phyloP scores from a whole-genome alignment of 2,329 filamentous ascomycete species.

The Paradendryphiella salina region DNA sequence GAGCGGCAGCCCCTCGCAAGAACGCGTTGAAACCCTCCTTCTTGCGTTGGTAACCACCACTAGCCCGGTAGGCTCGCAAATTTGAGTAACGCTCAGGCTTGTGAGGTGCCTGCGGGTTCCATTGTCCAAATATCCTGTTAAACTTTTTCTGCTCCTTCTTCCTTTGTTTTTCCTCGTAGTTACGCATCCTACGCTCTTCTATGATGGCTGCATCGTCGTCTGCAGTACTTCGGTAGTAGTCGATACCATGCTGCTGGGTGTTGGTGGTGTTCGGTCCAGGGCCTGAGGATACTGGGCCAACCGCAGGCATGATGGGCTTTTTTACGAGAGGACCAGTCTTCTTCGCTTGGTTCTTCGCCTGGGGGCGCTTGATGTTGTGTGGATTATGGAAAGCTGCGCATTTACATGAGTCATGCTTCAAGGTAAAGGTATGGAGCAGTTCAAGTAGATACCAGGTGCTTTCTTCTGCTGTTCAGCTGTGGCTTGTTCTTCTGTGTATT shows the following conservation, averaged over 20 bases:
- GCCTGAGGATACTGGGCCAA: conserved; percentile 22
- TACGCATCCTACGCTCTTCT: conserved; percentile 68
- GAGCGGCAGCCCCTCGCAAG: conserved; percentile 22
- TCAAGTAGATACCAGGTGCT: conserved; percentile 41
- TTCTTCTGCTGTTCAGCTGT: conserved; percentile 40
- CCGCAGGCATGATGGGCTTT: conserved; percentile 31
- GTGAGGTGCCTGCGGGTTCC: conserved; percentile 50
- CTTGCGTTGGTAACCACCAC: conserved; percentile 31
- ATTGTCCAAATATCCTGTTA: conserved; percentile 60
- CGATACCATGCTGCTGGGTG: conserved; percentile 29
- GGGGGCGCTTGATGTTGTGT: conserved; percentile 40
- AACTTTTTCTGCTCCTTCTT: conserved; percentile 68
- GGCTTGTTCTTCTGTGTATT: conserved; percentile 36
- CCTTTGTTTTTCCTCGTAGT: conserved; percentile 68
- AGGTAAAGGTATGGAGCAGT: conserved; percentile 22
- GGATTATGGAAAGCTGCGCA: conserved; percentile 40
- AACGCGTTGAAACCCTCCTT: conserved; percentile 32
- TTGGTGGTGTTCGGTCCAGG: conserved; percentile 16
- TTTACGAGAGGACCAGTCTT: conserved; percentile 24
- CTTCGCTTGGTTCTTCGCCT: conserved; percentile 40
- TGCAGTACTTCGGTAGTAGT: conserved; percentile 72
- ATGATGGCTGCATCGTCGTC: conserved; percentile 74
- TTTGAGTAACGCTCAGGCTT: conserved; percentile 33
- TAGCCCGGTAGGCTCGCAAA: conserved; percentile 32
- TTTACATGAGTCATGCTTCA: conserved; percentile 36